Conservation (phyloP, 1,284 basidiomycete species). For the Anthracocystis walkeri region DNA sequence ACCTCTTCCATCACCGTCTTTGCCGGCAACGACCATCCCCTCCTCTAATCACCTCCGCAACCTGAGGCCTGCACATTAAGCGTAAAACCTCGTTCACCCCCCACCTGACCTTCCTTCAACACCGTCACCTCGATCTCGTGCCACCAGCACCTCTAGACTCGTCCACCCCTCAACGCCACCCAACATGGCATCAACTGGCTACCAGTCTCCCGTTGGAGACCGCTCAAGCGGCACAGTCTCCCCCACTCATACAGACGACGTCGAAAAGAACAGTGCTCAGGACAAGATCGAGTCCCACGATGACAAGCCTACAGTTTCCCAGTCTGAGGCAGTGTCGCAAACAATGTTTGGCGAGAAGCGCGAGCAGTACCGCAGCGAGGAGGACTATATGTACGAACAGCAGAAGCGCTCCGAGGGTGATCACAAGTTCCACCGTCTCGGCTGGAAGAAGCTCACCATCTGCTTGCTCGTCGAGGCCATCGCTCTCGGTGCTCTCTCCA, state of each 20-base stretch:
- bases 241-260: slow-evolving; percentile 34
- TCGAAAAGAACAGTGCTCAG: slow-evolving; percentile 26
- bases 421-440: slow-evolving; percentile 58
- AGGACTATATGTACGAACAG: slow-evolving; percentile 56
- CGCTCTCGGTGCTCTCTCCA: slow-evolving; percentile 57
- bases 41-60: neutral
- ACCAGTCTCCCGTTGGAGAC: slow-evolving; percentile 22
- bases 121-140: neutral
- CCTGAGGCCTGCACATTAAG: neutral
- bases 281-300: slow-evolving; percentile 29
- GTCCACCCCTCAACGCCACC: neutral
- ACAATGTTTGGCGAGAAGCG: slow-evolving; percentile 54
- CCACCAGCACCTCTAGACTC: neutral
- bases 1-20: slow-evolving; percentile 1
- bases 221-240: slow-evolving; percentile 34
- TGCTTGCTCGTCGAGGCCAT: slow-evolving; percentile 65
- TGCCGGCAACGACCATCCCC: neutral
- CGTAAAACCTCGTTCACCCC: neutral
- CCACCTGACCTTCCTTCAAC: neutral
- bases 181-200: slow-evolving; percentile 43
- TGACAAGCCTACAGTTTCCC: slow-evolving; percentile 10
- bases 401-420: slow-evolving; percentile 49
- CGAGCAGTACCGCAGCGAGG: slow-evolving; percentile 53
- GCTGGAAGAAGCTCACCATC: slow-evolving; percentile 59
- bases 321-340: slow-evolving; percentile 15